Percentiles rank a stretch among this genome's conserved stretches.
phyloP scores from a whole-genome alignment of 106 monocot genomes.

The Amphibolis antarctica region DNA sequence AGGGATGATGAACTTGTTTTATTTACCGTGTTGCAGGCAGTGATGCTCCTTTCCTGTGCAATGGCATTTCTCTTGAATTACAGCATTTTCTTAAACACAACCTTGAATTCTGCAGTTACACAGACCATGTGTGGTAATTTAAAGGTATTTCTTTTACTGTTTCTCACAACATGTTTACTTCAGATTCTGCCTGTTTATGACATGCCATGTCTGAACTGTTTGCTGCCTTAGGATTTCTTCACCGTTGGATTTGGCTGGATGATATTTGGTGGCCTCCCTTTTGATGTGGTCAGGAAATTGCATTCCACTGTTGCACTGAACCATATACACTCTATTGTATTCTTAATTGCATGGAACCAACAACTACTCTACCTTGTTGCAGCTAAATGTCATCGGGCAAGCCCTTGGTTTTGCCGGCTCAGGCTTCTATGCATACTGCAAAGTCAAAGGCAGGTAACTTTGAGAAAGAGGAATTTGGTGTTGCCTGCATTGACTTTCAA shows the following conservation, averaged over 20 bases:
- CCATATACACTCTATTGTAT: too few species aligned
- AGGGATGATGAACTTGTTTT: neutral
- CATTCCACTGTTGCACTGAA: too few species aligned
- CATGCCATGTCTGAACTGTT: slow-evolving; percentile 2
- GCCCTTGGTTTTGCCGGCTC: slow-evolving; percentile 84
- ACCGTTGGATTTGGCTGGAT: slow-evolving; percentile 85
- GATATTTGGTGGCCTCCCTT: slow-evolving; percentile 85
- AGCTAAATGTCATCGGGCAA: slow-evolving; percentile 88
- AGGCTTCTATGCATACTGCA: slow-evolving; percentile 84
- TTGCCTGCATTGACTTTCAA: too few species aligned
- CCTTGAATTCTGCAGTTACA: slow-evolving; percentile 79
- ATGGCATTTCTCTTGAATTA: slow-evolving; percentile 94
- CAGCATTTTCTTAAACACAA: slow-evolving; percentile 83
- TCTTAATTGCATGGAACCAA: neutral
- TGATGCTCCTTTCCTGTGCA: slow-evolving; percentile 74
- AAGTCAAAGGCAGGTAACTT: slow-evolving; percentile 69
- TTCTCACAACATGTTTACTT: too few species aligned
- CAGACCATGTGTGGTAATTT: slow-evolving; percentile 95
- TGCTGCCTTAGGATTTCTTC: slow-evolving; percentile 55
- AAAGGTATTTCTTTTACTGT: slow-evolving; percentile 55
- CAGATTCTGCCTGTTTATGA: too few species aligned
- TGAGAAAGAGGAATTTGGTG: too few species aligned
- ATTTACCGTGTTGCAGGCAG: slow-evolving; percentile 35
- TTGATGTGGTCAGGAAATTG: slow-evolving; percentile 46
- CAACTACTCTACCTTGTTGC: slow-evolving; percentile 6